A percentile compares a stretch with the other conserved stretches of the same genome.
These are phyloP conservation scores for Elaeis guineensis DNA, from an alignment of 176 grass and related monocot genomes.

Conservation along the genomic window DNA sequence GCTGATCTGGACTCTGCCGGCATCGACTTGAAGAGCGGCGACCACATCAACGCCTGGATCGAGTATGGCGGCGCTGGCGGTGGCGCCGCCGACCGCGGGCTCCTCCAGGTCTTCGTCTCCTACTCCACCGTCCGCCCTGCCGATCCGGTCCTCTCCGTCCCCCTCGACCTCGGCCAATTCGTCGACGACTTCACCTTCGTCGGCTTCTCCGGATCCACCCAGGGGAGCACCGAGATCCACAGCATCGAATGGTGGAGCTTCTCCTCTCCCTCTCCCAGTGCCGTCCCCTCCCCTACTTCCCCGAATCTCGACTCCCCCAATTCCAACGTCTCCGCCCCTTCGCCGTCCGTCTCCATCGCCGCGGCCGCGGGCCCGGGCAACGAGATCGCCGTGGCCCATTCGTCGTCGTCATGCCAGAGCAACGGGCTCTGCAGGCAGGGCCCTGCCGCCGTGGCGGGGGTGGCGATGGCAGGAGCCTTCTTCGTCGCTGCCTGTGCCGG, in stretches of 20 bases:
- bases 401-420: slow-evolving; percentile 13
- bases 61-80: slow-evolving; percentile 34
- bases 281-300: slow-evolving; percentile 1
- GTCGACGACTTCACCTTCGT: slow-evolving; percentile 45
- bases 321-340: slow-evolving; percentile 3
- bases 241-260: slow-evolving; percentile 94
- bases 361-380: slow-evolving; percentile 30
- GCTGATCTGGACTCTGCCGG: slow-evolving; percentile 35
- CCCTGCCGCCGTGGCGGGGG: slow-evolving; percentile 62
- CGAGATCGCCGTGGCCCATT: not conserved
- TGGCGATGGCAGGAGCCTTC: slow-evolving; percentile 62
- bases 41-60: slow-evolving; percentile 72
- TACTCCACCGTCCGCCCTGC: slow-evolving; percentile 36
- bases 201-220: slow-evolving; percentile 74
- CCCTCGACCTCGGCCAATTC: slow-evolving; percentile 32
- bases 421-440: slow-evolving; percentile 20
- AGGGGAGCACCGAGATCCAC: slow-evolving; percentile 93
- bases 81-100: not conserved
- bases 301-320: not conserved
- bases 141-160: slow-evolving; percentile 36
- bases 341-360: slow-evolving; percentile 16
- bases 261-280: slow-evolving; percentile 21
- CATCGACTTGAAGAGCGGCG: slow-evolving; percentile 54
- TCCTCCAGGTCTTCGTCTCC: slow-evolving; percentile 61
- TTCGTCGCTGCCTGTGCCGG: slow-evolving; percentile 58